Conservation (phyloP, 1,284 basidiomycete species). For the Fomitopsis schrenkii region DNA sequence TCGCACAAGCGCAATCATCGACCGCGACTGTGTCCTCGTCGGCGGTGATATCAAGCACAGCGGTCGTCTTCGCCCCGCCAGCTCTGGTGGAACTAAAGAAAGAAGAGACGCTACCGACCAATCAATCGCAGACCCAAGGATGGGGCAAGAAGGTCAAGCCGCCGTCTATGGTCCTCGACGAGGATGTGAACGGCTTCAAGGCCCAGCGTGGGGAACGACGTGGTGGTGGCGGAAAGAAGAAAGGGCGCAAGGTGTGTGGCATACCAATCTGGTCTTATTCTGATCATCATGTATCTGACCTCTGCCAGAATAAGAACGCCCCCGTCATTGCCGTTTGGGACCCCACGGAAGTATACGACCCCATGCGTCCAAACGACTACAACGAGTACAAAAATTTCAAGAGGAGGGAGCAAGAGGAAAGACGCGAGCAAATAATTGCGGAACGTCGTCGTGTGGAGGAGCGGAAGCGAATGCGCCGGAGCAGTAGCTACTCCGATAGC, state of each 20-base stretch:
- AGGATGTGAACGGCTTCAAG: slow-evolving; percentile 83
- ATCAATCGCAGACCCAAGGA: slow-evolving; percentile 34
- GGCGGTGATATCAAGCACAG: slow-evolving; percentile 56
- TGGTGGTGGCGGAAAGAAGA: slow-evolving; percentile 44
- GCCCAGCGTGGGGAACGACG: slow-evolving; percentile 45
- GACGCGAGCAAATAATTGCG: slow-evolving; percentile 51
- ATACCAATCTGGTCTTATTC: slow-evolving; percentile 1
- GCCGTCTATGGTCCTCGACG: slow-evolving; percentile 83
- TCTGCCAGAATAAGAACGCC: slow-evolving; percentile 54
- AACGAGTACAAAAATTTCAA: slow-evolving; percentile 80
- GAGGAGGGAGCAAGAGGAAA: slow-evolving; percentile 67
- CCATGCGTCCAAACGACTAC: slow-evolving; percentile 81
- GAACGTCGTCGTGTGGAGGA: slow-evolving; percentile 55
- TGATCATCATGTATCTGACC: background rate
- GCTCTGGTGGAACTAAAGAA: slow-evolving; percentile 43
- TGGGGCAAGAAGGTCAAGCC: slow-evolving; percentile 87
- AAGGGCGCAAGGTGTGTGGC: slow-evolving; percentile 57
- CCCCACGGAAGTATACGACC: slow-evolving; percentile 75
- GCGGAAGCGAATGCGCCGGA: slow-evolving; percentile 52
- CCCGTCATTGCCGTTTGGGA: slow-evolving; percentile 61
- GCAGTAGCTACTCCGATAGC: slow-evolving; percentile 64
- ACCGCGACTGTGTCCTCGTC: slow-evolving; percentile 18
- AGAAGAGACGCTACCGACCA: slow-evolving; percentile 25
- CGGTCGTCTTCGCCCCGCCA: slow-evolving; percentile 70
- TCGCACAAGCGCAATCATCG: slow-evolving; percentile 30